Evolutionary conservation across 2,329 filamentous ascomycete genomes (phyloP).

Genomic region (Beauveria sp.): DNA sequence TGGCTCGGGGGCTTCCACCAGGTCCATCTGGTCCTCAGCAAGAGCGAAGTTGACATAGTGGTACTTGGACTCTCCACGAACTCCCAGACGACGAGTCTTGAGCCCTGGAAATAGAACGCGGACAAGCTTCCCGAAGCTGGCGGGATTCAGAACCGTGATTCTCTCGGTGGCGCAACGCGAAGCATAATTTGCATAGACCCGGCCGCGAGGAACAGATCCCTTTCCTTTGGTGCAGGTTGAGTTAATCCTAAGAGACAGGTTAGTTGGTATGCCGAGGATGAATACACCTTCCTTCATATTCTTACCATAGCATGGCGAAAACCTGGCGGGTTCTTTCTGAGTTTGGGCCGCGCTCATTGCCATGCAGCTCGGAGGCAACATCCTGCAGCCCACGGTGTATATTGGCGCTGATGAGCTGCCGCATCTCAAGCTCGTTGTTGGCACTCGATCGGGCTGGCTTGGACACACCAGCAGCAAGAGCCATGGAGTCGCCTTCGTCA

Average conservation of each 20-base stretch:
- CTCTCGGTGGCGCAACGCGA: conserved; percentile 86
- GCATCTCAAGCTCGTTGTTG: conserved; percentile 75
- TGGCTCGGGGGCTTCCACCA: conserved; percentile 37
- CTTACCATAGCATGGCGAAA: conserved; percentile 83
- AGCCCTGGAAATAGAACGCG: conserved; percentile 93
- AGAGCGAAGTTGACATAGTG: conserved; percentile 73
- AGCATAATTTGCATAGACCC: conserved; percentile 93
- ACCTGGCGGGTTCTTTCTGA: conserved; percentile 78
- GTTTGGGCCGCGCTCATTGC: conserved; percentile 71
- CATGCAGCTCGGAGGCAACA: conserved; percentile 67
- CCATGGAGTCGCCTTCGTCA: conserved; percentile 48
- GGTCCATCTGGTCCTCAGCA: conserved; percentile 47
- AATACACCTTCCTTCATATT: background rate
- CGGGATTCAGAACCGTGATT: conserved; percentile 91
- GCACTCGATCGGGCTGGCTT: conserved; percentile 61
- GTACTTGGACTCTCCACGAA: conserved; percentile 96
- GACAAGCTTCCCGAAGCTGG: conserved; percentile 95
- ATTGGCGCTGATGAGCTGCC: conserved; percentile 65
- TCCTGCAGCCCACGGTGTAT: conserved; percentile 60
- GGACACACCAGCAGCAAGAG: conserved; percentile 35
- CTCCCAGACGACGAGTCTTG: conserved; percentile 83
- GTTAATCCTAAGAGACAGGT: conserved; percentile 51
- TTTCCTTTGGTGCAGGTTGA: conserved; percentile 66
- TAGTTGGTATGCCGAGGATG: background rate
- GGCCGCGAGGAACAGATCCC: conserved; percentile 81